Evolutionary conservation across 306 rosid species (phyloP).

Genomic region (Cicer pinnatifidum): DNA sequence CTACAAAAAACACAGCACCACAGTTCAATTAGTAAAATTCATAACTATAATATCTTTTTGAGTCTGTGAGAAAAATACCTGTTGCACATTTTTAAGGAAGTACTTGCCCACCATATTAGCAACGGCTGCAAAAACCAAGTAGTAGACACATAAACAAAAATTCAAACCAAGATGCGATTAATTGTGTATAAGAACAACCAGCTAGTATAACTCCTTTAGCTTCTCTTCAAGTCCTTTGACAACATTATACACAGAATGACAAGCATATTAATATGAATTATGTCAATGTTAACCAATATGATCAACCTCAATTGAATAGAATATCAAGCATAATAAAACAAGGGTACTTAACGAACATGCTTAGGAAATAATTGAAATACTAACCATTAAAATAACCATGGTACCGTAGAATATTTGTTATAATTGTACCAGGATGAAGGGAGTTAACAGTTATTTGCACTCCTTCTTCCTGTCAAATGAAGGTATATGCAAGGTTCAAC

Average conservation of each 20-base stretch:
- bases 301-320: slow-evolving; percentile 22
- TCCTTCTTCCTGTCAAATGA: slow-evolving; percentile 70
- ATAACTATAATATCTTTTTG: neutral
- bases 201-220: slow-evolving; percentile 17
- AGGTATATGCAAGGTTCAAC: slow-evolving; percentile 6
- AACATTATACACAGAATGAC: slow-evolving; percentile 8
- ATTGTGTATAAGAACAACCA: slow-evolving; percentile 24
- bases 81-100: slow-evolving; percentile 64
- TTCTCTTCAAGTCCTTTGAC: slow-evolving; percentile 13
- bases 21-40: slow-evolving; percentile 41
- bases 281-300: slow-evolving; percentile 23
- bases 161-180: slow-evolving; percentile 5
- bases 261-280: slow-evolving; percentile 25
- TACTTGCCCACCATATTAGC: slow-evolving; percentile 52
- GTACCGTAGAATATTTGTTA: slow-evolving; percentile 67
- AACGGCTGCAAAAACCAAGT: slow-evolving; percentile 58
- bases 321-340: slow-evolving; percentile 13
- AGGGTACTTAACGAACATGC: slow-evolving; percentile 16
- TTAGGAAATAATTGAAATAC: slow-evolving; percentile 10
- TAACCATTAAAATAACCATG: slow-evolving; percentile 62
- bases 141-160: slow-evolving; percentile 34
- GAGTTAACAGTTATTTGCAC: slow-evolving; percentile 69
- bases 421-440: slow-evolving; percentile 81
- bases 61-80: slow-evolving; percentile 53
- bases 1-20: slow-evolving; percentile 51